These are phyloP conservation scores for Candida sonorensis DNA, from an alignment of 805 yeast genomes.

Conservation along the genomic window DNA sequence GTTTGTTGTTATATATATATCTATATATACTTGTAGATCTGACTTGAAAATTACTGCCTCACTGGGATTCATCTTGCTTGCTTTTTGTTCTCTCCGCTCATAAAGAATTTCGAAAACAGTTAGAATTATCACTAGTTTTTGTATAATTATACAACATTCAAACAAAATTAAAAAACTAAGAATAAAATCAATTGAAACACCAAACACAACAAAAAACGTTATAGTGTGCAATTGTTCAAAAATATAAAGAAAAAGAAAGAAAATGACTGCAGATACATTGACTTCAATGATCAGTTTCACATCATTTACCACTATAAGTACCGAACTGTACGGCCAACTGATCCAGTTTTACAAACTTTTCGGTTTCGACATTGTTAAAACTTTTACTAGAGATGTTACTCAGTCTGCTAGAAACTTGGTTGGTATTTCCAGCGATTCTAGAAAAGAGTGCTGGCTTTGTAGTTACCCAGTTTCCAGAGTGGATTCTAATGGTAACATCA, in stretches of 20 bases:
- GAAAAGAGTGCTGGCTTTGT: constrained; percentile 69
- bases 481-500: constrained; percentile 10
- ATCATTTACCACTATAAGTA: constrained; percentile 53
- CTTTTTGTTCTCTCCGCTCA: no score
- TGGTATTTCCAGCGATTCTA: constrained; percentile 61
- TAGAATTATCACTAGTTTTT: no score
- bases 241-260: neutral
- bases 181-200: no score
- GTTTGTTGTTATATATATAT: no score
- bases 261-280: constrained; percentile 5
- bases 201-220: no score
- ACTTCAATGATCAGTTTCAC: constrained; percentile 39
- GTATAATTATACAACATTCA: no score
- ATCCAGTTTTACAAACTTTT: constrained; percentile 51
- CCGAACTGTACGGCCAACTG: constrained; percentile 37
- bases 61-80: no score
- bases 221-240: no score
- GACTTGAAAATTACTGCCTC: no score
- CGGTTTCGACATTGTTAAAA: constrained; percentile 57
- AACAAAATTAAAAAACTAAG: no score
- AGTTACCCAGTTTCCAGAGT: constrained; percentile 43
- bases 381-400: constrained; percentile 47
- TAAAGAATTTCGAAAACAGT: no score
- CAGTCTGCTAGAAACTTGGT: constrained; percentile 26
- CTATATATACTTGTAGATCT: no score